Conservation (phyloP, 2,329 filamentous ascomycete species). For the Emmonsiellopsis sp. region DNA sequence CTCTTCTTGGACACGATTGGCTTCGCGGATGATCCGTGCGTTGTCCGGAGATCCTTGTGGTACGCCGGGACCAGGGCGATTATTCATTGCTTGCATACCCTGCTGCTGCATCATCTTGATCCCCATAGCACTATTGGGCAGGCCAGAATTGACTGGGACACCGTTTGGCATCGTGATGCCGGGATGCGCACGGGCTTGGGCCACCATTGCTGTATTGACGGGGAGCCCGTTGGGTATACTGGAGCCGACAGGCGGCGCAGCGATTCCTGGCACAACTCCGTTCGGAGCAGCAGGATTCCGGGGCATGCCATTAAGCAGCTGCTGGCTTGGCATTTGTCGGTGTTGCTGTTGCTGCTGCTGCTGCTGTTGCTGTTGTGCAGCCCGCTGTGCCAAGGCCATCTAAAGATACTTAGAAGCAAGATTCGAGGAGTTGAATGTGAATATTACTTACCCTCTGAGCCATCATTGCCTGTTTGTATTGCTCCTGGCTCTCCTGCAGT, state of each 20-base stretch:
- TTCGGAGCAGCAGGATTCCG: conserved; percentile 35
- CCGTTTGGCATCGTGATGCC: conserved; percentile 34
- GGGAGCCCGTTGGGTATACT: conserved; percentile 17
- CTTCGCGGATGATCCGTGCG: conserved; percentile 39
- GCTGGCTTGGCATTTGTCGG: conserved; percentile 23
- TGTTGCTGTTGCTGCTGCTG: conserved; percentile 2
- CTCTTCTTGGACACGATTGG: conserved; percentile 36
- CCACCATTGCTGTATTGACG: conserved; percentile 19
- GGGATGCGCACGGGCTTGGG: conserved; percentile 30
- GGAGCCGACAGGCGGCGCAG: conserved; percentile 1
- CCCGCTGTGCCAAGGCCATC: conserved; percentile 36
- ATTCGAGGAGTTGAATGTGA: conserved; percentile 1
- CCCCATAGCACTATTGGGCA: conserved; percentile 48
- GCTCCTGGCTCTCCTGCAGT: conserved; percentile 46
- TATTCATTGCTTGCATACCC: conserved; percentile 41
- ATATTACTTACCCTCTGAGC: conserved; percentile 39
- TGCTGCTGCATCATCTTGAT: conserved; percentile 48
- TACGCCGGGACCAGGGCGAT: conserved; percentile 36
- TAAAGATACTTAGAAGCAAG: conserved; percentile 15
- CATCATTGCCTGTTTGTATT: conserved; percentile 56
- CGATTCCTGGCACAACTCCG: background rate
- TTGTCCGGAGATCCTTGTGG: conserved; percentile 46
- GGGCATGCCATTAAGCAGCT: conserved; percentile 32
- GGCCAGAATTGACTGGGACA: conserved; percentile 38
- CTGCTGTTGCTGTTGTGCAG: conserved; percentile 17